Base-by-base conservation (phyloP, 257 asterid genomes). In the Henckelia pumila region DNA sequence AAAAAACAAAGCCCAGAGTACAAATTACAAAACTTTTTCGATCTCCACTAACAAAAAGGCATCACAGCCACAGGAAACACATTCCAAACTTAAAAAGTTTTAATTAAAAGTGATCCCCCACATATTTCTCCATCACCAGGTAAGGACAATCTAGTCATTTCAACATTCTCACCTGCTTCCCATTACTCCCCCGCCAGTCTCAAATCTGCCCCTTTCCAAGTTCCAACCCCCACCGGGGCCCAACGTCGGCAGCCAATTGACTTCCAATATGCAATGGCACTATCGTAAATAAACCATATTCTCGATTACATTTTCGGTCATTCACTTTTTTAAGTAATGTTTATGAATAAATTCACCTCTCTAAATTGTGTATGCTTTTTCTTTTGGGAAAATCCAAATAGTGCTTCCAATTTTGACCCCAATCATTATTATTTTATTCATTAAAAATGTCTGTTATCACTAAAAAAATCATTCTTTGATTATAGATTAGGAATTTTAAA, bases 81-180 rank as follows among this genome's bases (percentile, higher is more conserved):
- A 64, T 74, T 66, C 57, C 20, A 59, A 59, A 75, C 64, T 68
- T 68, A 65, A 55, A 26, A 55, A n/a, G n/a, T 25, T 47, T 28
- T 30, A 32, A 1, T 32, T 8, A 57, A 8, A 19, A 14, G 40
- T 25, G 23, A 0, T 7, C 60, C 3, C 55, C 47, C 55, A 5
- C 14, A 5, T 47, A 64, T 64, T 44, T 77, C 85, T n/a, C 71
- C 8, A 30, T 75, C 83, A 63, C 50, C 58, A 29, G 24, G 62
- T 50, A 8, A 70, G 77, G 82, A 77, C 74, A 69, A 64, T 60
- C 33, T 62, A 44, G 84, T 79, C 80, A 76, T 73, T 76, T 76
- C 63, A 9, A 11, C 64, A 67, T 26, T 35, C 64, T 22, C 24
- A 23, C 67, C 71, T 73, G 73, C 64, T 77, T 44, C 73, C 72